phyloP scores from a whole-genome alignment of 345 rosid species.

The Aquilaria sinensis region DNA sequence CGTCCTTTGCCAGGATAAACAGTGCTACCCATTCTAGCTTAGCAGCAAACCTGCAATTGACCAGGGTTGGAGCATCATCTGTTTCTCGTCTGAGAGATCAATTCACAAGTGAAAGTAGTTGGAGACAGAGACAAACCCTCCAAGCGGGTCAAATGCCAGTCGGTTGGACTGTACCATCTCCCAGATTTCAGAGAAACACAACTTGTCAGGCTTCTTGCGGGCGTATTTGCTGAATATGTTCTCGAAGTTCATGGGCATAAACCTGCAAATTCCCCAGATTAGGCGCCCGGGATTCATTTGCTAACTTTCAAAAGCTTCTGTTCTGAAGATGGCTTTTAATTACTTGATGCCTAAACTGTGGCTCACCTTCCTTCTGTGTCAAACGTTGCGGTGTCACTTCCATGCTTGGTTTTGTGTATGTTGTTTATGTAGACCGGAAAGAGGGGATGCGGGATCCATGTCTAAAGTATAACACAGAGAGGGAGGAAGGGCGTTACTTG shows the following conservation, averaged over 20 bases:
- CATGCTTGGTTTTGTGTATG: conserved; percentile 76
- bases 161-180: conserved; percentile 61
- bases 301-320: background rate
- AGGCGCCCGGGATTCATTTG: background rate
- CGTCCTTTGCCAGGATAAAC: conserved; percentile 55
- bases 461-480: conserved; percentile 17
- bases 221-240: conserved; percentile 76
- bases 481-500: too few relatives aligned
- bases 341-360: background rate
- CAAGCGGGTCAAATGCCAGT: conserved; percentile 44
- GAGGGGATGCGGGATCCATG: conserved; percentile 68
- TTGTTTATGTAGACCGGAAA: conserved; percentile 61
- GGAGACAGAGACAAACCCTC: conserved; percentile 37
- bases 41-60: conserved; percentile 32
- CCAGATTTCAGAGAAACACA: conserved; percentile 58
- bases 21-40: conserved; percentile 58
- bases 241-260: conserved; percentile 54
- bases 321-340: too few relatives aligned
- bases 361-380: conserved; percentile 83
- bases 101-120: too few relatives aligned
- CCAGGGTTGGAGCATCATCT: background rate
- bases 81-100: too few relatives aligned
- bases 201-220: conserved; percentile 35
- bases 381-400: conserved; percentile 61
- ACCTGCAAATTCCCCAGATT: conserved; percentile 29